Evolutionary conservation across 1,284 basidiomycete genomes (phyloP).

Genomic region (Fistulina hepatica): DNA sequence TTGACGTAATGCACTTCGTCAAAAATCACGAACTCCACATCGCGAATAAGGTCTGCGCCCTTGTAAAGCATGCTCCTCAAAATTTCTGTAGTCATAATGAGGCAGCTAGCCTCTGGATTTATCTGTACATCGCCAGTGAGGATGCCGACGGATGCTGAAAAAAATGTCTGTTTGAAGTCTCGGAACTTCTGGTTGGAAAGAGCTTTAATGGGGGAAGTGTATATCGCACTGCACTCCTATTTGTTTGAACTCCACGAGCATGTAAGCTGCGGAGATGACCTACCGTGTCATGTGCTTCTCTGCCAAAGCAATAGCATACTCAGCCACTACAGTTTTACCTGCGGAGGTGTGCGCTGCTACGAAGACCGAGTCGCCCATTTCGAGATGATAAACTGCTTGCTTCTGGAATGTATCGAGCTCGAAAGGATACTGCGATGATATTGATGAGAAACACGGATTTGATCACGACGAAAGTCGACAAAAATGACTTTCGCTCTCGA

Average conservation of each 20-base stretch:
- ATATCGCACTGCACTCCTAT: conserved; percentile 84
- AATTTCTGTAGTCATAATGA: conserved; percentile 99
- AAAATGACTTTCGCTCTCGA: too few species aligned
- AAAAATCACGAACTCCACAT: conserved; percentile 99
- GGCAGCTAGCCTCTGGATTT: conserved; percentile 94
- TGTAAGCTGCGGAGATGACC: too few species aligned
- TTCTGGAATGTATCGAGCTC: conserved; percentile 68
- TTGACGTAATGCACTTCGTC: conserved; percentile 99
- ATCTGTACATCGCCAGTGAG: conserved; percentile 99
- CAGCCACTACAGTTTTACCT: conserved; percentile 99
- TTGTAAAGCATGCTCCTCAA: conserved; percentile 98
- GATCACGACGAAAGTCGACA: background rate
- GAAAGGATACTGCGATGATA: conserved; percentile 27
- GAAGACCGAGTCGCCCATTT: conserved; percentile 97
- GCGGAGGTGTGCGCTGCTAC: conserved; percentile 98
- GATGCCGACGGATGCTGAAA: conserved; percentile 87
- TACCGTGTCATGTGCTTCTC: conserved; percentile 97
- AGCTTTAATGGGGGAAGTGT: conserved; percentile 98
- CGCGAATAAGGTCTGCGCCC: conserved; percentile 95
- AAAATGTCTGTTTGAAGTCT: conserved; percentile 97
- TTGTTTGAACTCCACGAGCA: too few species aligned
- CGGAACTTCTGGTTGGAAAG: conserved; percentile 98
- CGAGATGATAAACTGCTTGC: conserved; percentile 95
- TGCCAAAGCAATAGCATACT: conserved; percentile 96
- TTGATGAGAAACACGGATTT: conserved; percentile 1